Evolutionary conservation across 164 flowering plant genomes (phyloP), one percentile per base, ranked within the genome.

Genomic region (Vitis rupestris): DNA sequence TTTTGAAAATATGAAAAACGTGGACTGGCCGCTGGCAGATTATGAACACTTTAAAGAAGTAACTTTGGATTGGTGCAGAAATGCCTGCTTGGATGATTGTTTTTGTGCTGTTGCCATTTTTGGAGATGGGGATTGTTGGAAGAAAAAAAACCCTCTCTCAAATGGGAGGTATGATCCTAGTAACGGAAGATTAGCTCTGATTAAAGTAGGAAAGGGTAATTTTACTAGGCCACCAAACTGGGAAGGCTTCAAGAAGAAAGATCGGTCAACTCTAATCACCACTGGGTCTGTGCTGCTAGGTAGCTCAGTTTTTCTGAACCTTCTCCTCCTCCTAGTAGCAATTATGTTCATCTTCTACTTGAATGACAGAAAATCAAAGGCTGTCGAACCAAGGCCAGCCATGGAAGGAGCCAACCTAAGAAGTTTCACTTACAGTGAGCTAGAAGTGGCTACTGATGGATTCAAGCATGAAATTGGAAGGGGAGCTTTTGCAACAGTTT

Each of bases 141-240:
- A 82, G 79, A 84, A 84, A 80, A 82, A 71, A 69, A 29, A 78
- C 7, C 87, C 85, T 0, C 79, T 75, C 10, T 66, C 67, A 6
- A 72, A 75, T 56, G 81, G 83, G 54, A 69, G 66, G 50, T 11
- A 52, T 3, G 19, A 50, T 4, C 1, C 44, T 10, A 29, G 37
- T 11, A 59, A 5, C 12, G 49, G 29, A 0, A 58, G 71, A 9
- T 37, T 71, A 50, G 73, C 76, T 47, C 58, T 81, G 10, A 47
- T 78, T 58, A 81, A 81, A 69, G 69, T 81, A 0, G 27, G 64
- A 31, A 74, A 10, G 19, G 19, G 13, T 10, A 13, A 29, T 11
- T 14, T 67, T 14, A 52, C 44, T 37, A 0, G 44, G 44, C 44
- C 44, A 37, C 44, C 44, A 37, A 4, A 37, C 44, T 37, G 44